Conservation (phyloP, 345 rosid genomes). For the Syzygium grande region DNA sequence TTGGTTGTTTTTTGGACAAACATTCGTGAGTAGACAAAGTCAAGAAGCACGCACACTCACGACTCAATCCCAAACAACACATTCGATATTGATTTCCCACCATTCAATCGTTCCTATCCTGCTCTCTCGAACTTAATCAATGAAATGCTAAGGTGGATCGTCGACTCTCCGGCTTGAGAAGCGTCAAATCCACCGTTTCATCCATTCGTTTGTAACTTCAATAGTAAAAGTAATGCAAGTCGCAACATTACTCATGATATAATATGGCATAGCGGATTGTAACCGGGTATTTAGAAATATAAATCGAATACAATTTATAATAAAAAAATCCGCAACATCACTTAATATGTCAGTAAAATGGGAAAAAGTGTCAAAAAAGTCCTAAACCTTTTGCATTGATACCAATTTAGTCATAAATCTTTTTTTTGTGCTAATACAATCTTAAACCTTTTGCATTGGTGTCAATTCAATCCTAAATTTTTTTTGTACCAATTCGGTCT, state of each 20-base stretch:
- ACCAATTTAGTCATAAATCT: too few species aligned
- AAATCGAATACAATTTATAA: too few species aligned
- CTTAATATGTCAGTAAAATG: too few species aligned
- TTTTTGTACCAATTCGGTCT: too few species aligned
- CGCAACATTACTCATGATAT: not conserved
- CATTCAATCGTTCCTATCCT: not conserved
- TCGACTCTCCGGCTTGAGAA: not conserved
- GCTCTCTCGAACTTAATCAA: not conserved
- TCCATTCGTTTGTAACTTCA: not conserved
- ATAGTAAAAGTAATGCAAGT: not conserved
- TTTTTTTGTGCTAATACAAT: too few species aligned
- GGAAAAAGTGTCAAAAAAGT: too few species aligned
- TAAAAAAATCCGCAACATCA: too few species aligned
- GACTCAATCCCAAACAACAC: not conserved
- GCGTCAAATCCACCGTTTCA: not conserved
- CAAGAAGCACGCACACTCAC: not conserved
- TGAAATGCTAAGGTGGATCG: not conserved
- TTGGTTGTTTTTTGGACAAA: not conserved
- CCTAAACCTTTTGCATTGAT: too few species aligned
- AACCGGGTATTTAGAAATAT: not conserved
- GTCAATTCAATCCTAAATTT: too few species aligned
- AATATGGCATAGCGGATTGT: accelerated
- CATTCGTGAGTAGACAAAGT: not conserved
- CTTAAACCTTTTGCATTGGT: too few species aligned
- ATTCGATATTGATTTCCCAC: not conserved